Base-by-base conservation (phyloP, 2,329 filamentous ascomycete genomes). In the Aspergillus pseudonomiae region DNA sequence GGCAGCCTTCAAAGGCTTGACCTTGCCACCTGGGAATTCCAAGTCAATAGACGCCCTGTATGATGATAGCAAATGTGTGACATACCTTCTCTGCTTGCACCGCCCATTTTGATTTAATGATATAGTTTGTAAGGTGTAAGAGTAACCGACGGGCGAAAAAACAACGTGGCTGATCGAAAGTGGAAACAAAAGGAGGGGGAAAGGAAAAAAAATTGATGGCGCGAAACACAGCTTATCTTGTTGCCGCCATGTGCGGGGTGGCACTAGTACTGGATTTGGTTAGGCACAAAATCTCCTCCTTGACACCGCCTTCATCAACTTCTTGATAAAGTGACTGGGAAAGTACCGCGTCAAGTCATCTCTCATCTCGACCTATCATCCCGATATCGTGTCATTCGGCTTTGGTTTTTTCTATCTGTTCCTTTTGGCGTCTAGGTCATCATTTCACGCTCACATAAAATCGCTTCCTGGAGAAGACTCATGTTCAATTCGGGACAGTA, bases 1-100 rank as follows among this genome's bases (percentile, higher is more conserved):
- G 65, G 92, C 84, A 70, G 90, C 87, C 89, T 97, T 97, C 81
- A 93, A 84, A 71, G 91, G 91, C 87, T 93, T 93, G 71, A 83
- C 88, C 85, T 93, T 94, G 84, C 91, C 91, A 78, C 90, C 91
- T 94, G 68, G 67, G 64, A 69, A 65, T 70, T 48, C 21, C 1
- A 26, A 32, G 28, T 57, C 19, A 45, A 36, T 32, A 19, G 21
- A 32, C 10, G 16, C 41, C 30, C 50, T 7, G 53, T 57, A 21
- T 59, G 21, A 52, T 30, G 55, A 10, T 46, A 32, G 52, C 5
- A 24, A 16, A 34, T 53, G 26, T 45, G 61, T 56, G 36, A 34
- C 80, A 48, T 74, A 88, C 88, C 88, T 82, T 89, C 87, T 85
- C 88, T 86, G 78, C 86, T 86, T 76, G 81, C 79, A 70, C 88